Percentiles rank a stretch among this genome's conserved stretches.
Evolutionary conservation across 129 eudicot genomes (phyloP).

Genomic region (Heracleum sosnowskyi): DNA sequence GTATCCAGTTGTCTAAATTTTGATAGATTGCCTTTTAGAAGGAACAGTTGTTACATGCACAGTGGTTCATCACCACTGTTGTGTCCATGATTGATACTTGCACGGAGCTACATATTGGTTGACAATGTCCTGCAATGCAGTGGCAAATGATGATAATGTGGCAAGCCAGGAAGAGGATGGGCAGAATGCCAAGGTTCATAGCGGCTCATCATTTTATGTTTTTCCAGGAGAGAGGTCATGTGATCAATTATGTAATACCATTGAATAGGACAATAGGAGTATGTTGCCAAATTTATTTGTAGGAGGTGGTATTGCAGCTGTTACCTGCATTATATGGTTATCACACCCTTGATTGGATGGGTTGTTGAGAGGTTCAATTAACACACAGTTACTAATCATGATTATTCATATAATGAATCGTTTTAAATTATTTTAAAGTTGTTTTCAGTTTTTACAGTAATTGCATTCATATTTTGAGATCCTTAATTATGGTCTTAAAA

Average conservation of each 20-base stretch:
- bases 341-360: too few species aligned
- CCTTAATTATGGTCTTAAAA: too few species aligned
- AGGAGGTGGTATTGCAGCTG: too few species aligned
- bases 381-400: too few species aligned
- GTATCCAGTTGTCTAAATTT: neutral
- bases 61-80: neutral
- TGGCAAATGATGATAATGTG: neutral
- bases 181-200: neutral
- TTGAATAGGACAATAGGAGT: too few species aligned
- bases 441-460: too few species aligned
- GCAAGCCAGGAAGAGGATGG: neutral
- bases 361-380: too few species aligned
- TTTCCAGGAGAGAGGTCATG: neutral
- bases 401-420: too few species aligned
- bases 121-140: neutral
- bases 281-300: too few species aligned
- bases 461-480: too few species aligned
- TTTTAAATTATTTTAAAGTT: too few species aligned
- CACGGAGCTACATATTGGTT: neutral
- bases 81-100: neutral
- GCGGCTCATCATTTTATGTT: neutral
- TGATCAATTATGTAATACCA: neutral
- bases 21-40: neutral
- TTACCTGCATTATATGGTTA: too few species aligned
- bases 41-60: neutral